Conservation (phyloP, 371 early-diverging fungal genomes). For the Actinomucor elegans region DNA sequence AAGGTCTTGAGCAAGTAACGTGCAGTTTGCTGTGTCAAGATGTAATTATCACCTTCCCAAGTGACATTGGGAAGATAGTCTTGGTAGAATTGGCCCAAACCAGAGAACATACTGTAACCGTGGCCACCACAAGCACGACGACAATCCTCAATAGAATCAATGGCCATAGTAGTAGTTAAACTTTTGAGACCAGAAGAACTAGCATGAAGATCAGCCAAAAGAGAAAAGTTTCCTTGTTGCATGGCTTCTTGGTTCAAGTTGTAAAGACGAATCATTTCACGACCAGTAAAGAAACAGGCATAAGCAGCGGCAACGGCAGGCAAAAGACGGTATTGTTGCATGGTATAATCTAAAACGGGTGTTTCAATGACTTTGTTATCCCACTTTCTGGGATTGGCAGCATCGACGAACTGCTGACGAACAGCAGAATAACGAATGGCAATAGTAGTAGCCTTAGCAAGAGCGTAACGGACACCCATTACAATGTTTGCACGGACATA, state of each 20-base stretch:
- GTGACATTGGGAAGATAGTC: slow-evolving; percentile 65
- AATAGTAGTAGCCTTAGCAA: slow-evolving; percentile 56
- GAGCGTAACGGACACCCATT: slow-evolving; percentile 42
- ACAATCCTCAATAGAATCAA: slow-evolving; percentile 78
- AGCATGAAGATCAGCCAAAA: slow-evolving; percentile 84
- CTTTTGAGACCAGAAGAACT: slow-evolving; percentile 84
- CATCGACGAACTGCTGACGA: slow-evolving; percentile 53
- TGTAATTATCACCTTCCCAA: slow-evolving; percentile 80
- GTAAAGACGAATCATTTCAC: slow-evolving; percentile 65
- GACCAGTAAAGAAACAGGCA: slow-evolving; percentile 70
- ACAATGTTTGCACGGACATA: slow-evolving; percentile 70
- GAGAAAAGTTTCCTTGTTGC: slow-evolving; percentile 46
- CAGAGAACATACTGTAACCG: slow-evolving; percentile 77
- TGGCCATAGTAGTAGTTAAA: slow-evolving; percentile 73
- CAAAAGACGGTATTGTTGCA: slow-evolving; percentile 75
- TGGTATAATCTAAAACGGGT: slow-evolving; percentile 75
- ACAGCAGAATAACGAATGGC: slow-evolving; percentile 52
- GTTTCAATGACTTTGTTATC: slow-evolving; percentile 53
- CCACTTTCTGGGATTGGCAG: slow-evolving; percentile 45
- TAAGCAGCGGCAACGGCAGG: slow-evolving; percentile 73
- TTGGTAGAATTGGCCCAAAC: slow-evolving; percentile 71
- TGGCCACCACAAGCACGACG: slow-evolving; percentile 82
- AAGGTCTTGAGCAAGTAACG: slow-evolving; percentile 67
- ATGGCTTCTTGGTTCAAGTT: slow-evolving; percentile 59
- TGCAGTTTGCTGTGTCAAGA: slow-evolving; percentile 76